phyloP scores from a whole-genome alignment of 1,284 basidiomycete genomes.

The Anthracocystis setariae region DNA sequence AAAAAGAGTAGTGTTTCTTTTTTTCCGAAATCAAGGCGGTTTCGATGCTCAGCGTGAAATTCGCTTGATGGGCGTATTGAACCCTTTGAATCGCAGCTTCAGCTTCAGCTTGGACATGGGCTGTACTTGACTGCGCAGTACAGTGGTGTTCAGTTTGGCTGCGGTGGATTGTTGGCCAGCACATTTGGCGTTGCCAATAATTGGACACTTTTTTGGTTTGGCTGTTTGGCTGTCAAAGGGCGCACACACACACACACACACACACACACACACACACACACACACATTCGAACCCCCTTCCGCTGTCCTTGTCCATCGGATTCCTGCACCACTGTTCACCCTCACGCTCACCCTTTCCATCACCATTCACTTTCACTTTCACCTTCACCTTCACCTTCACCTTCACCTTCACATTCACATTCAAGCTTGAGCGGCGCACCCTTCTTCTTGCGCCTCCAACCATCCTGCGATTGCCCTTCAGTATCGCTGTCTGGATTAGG shows the following conservation, averaged over 20 bases:
- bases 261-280: neutral
- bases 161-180: too few species aligned
- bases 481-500: too few species aligned
- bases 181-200: too few species aligned
- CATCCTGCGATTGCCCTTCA: neutral
- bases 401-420: too few species aligned
- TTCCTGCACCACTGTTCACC: neutral
- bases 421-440: too few species aligned
- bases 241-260: neutral
- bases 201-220: too few species aligned
- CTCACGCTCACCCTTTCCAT: neutral
- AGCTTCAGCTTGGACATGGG: neutral
- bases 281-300: neutral
- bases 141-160: too few species aligned
- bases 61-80: neutral
- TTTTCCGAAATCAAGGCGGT: too few species aligned
- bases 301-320: neutral
- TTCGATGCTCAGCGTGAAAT: too few species aligned
- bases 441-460: neutral
- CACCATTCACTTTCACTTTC: neutral
- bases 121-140: neutral
- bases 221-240: neutral
- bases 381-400: too few species aligned
- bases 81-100: neutral
- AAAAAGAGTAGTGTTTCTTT: too few species aligned